phyloP scores from a whole-genome alignment of 2,329 filamentous ascomycete genomes.

The Chaetomium sp. region DNA sequence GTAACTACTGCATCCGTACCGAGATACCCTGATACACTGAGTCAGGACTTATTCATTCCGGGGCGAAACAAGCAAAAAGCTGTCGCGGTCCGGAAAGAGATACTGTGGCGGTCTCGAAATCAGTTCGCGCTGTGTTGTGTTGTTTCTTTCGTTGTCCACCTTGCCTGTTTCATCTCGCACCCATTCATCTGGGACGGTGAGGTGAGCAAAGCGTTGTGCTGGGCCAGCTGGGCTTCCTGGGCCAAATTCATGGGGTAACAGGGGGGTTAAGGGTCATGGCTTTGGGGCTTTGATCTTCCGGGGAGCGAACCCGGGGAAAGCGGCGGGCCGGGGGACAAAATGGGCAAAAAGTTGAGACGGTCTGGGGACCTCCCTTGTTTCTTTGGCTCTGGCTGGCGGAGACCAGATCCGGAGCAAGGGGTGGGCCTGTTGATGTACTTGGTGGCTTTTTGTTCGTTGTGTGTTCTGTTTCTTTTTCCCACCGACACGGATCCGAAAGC shows the following conservation, averaged over 20 bases:
- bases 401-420: constrained; percentile 11
- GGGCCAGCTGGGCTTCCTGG: constrained; percentile 5
- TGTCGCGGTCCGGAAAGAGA: too few relatives aligned
- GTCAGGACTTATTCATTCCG: too few relatives aligned
- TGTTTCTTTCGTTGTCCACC: background rate
- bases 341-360: constrained; percentile 3
- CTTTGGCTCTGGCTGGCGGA: constrained; percentile 5
- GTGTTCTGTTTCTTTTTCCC: too few relatives aligned
- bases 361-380: background rate
- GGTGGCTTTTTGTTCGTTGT: too few relatives aligned
- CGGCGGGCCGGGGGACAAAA: background rate
- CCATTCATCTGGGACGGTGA: constrained; percentile 5
- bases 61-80: constrained; percentile 1
- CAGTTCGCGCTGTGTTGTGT: background rate
- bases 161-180: background rate
- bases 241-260: background rate
- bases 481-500: too few relatives aligned
- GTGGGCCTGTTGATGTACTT: background rate
- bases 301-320: constrained; percentile 5
- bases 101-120: too few relatives aligned
- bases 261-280: background rate
- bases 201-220: too few relatives aligned
- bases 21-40: too few relatives aligned
- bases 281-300: background rate
- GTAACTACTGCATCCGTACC: too few relatives aligned